Percentiles rank a stretch among this genome's conserved stretches.
Conservation (phyloP, 2,329 filamentous ascomycete species). For the Aureobasidium pullulans region DNA sequence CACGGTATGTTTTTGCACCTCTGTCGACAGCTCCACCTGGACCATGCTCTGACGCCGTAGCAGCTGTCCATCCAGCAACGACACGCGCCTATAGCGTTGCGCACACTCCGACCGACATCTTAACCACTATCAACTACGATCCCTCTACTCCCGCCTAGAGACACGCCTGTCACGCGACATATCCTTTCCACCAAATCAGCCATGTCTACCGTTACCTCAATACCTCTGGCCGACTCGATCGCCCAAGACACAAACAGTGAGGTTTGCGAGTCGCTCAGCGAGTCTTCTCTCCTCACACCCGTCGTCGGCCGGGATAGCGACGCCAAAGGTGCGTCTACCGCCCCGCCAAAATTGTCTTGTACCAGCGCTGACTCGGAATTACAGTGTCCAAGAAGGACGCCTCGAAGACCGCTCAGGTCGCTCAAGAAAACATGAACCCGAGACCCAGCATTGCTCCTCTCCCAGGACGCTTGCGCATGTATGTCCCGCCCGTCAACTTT, state of each 20-base stretch:
- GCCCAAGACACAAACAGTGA: neutral
- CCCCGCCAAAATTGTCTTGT: neutral
- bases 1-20: neutral
- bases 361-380: neutral
- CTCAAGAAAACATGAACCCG: slow-evolving; percentile 4
- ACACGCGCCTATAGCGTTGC: neutral
- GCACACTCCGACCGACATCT: neutral
- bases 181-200: neutral
- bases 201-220: neutral
- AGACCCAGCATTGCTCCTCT: slow-evolving; percentile 7
- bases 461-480: slow-evolving; percentile 27
- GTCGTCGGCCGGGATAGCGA: neutral
- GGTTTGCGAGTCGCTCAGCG: neutral
- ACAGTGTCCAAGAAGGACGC: neutral
- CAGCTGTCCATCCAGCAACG: slow-evolving; percentile 1
- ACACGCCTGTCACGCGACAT: slow-evolving; percentile 5
- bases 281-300: neutral
- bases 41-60: neutral
- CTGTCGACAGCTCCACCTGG: neutral
- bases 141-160: neutral
- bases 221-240: neutral
- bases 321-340: neutral
- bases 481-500: slow-evolving; percentile 62
- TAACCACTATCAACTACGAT: neutral
- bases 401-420: neutral